Conservation (phyloP, 352 stramenopile genomes). For the Pythium volutum region DNA sequence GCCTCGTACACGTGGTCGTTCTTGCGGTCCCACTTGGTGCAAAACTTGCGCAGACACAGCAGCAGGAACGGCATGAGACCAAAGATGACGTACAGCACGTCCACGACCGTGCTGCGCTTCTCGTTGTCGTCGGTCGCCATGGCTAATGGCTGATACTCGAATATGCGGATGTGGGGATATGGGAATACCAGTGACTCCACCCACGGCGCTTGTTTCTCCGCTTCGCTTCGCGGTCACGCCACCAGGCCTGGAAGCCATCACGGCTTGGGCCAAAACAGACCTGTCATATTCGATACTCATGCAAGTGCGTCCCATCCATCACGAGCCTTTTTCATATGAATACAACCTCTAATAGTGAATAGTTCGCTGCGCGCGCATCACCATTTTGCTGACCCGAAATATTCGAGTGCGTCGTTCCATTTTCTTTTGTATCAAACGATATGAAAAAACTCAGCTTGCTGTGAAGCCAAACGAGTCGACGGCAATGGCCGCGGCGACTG, state of each 20-base stretch:
- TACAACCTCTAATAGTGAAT: not conserved
- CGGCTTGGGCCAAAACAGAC: not conserved
- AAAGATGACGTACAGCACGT: conserved; percentile 18
- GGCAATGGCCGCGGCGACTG: conserved; percentile 14
- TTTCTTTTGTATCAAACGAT: no score
- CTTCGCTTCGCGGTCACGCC: no score
- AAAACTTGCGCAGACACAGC: conserved; percentile 13
- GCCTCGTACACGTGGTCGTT: conserved; percentile 23
- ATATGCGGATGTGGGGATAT: no score
- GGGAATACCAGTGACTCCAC: no score
- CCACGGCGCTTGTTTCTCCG: no score
- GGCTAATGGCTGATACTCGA: no score
- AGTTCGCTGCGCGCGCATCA: not conserved
- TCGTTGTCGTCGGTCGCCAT: not conserved
- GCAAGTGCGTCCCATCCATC: not conserved
- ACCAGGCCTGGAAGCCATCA: not conserved
- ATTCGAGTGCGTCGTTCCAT: not conserved
- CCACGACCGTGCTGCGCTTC: not conserved
- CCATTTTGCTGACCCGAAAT: not conserved
- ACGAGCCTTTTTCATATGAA: not conserved
- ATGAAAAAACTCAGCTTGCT: no score
- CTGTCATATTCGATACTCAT: not conserved
- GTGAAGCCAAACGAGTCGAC: conserved; percentile 6
- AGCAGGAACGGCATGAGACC: conserved; percentile 18
- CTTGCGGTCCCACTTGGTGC: conserved; percentile 21